Evolutionary conservation across 208 protist genomes (phyloP), one percentile per base, ranked within the genome.

Genomic region (Histomonas meleagridis): DNA sequence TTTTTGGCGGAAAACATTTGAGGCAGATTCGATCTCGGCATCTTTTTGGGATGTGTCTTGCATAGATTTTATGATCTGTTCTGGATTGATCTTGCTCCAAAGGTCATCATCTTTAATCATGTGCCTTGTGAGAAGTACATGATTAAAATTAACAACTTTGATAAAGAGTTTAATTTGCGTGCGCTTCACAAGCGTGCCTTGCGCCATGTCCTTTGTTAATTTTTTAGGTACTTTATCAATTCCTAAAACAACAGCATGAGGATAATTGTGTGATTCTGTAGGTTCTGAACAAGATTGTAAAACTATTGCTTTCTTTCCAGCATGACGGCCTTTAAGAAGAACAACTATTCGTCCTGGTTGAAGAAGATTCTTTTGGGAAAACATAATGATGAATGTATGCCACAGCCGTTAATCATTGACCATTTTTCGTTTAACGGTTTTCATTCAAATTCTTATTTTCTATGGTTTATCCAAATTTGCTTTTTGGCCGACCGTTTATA

Each of bases 141-240:
- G 65, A 35, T 76, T 76, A 35, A 76, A 76, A 35, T 76, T 76
- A 21, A 76, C 65, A 18, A 35, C 9, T 35, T 76, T 76, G 5
- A 76, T 10, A 35, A 76, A 76, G 65, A 38, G 35, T 35, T 76
- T 76, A 21, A 76, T 35, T 46, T 76, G 65, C 46, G 65, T 76
- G 21, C n/a, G 12, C 65, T 76, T 76, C 32, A 76, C 65, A 46
- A 76, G 65, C 7, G n/a, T n/a, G 5, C 46, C 65, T 76, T 10
- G 35, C 46, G 26, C 7, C 65, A 46, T 38, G 7, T 46, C 65
- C 35, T 46, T 76, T 38, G 26, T 76, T 4, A 46, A 76, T 35
- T 79, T 79, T 40, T 79, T 79, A 46, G 70, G 70, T n/a, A n/a
- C 46, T 35, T 79, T 79, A 7, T 79, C 70, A 28, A 79, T 79